Percentiles rank a stretch among this genome's conserved stretches.
Conservation (phyloP, 495 filamentous ascomycete species). For the Cercophora scortea region DNA sequence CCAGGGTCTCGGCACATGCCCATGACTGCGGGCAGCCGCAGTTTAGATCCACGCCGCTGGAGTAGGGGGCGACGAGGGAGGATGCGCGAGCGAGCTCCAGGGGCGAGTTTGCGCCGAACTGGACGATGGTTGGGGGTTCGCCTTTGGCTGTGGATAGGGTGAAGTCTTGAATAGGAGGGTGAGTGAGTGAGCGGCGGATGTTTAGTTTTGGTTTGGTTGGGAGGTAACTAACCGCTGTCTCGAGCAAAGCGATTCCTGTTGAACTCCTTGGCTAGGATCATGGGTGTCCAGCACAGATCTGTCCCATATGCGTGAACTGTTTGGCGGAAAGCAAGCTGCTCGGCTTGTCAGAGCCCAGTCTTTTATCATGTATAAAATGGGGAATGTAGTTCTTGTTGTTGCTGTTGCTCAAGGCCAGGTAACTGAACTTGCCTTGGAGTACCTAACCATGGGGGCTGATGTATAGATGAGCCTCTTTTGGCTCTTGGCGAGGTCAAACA, state of each 20-base stretch:
- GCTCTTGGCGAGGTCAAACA: conserved; percentile 48
- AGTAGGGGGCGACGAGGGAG: conserved; percentile 49
- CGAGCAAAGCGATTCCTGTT: conserved; percentile 50
- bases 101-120: conserved; percentile 51
- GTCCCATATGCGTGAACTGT: conserved; percentile 51
- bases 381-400: not conserved
- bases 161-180: conserved; percentile 19
- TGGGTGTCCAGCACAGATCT: conserved; percentile 61
- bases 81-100: conserved; percentile 53
- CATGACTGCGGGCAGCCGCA: conserved; percentile 65
- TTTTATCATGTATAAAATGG: too few species aligned
- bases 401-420: not conserved
- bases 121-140: conserved; percentile 51
- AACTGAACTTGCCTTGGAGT: conserved; percentile 39
- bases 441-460: conserved; percentile 64
- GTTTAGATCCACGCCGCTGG: conserved; percentile 58
- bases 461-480: conserved; percentile 46
- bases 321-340: conserved; percentile 54
- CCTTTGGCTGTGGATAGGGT: conserved; percentile 31
- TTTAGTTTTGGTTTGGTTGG: not conserved
- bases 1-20: conserved; percentile 55
- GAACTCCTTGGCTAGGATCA: conserved; percentile 67
- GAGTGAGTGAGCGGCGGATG: not conserved
- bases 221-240: conserved; percentile 42
- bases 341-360: not conserved